Evolutionary conservation across 805 yeast species (phyloP).

Genomic region (Suhomyces kilbournensis): DNA sequence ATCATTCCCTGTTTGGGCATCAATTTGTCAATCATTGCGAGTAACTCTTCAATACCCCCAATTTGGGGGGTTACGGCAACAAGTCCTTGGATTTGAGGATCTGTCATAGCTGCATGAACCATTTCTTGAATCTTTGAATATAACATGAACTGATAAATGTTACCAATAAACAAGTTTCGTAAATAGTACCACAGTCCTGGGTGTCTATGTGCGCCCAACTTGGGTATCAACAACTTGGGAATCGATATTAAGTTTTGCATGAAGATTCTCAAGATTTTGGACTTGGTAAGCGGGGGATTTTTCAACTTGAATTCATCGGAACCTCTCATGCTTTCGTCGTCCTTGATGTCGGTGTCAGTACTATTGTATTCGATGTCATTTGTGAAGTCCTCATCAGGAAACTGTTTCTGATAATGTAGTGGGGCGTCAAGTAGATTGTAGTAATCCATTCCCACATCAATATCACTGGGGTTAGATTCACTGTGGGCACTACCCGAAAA

Average conservation of each 20-base stretch:
- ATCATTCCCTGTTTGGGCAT: slow-evolving; percentile 10
- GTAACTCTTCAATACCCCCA: neutral
- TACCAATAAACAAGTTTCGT: slow-evolving; percentile 31
- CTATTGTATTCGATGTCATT: slow-evolving; percentile 18
- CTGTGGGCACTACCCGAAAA: neutral
- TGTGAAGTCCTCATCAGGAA: slow-evolving; percentile 32
- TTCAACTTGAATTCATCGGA: slow-evolving; percentile 16
- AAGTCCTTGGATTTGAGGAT: slow-evolving; percentile 3
- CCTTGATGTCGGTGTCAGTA: slow-evolving; percentile 7
- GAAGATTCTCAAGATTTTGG: slow-evolving; percentile 25
- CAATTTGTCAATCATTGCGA: slow-evolving; percentile 13
- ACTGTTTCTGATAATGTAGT: slow-evolving; percentile 23
- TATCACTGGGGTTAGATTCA: slow-evolving; percentile 7
- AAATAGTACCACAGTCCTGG: slow-evolving; percentile 41
- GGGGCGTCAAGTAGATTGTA: slow-evolving; percentile 24
- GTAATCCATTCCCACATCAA: slow-evolving; percentile 16
- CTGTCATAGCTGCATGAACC: slow-evolving; percentile 13
- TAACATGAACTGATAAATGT: slow-evolving; percentile 26
- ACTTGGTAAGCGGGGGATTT: slow-evolving; percentile 21
- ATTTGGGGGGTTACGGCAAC: slow-evolving; percentile 2
- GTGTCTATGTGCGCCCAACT: slow-evolving; percentile 35
- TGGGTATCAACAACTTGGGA: slow-evolving; percentile 36
- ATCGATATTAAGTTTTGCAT: slow-evolving; percentile 24
- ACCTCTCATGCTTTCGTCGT: slow-evolving; percentile 2
- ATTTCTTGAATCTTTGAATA: slow-evolving; percentile 27